Base-by-base conservation (phyloP, 2,329 filamentous ascomycete genomes). In the Neoascochyta sp. region DNA sequence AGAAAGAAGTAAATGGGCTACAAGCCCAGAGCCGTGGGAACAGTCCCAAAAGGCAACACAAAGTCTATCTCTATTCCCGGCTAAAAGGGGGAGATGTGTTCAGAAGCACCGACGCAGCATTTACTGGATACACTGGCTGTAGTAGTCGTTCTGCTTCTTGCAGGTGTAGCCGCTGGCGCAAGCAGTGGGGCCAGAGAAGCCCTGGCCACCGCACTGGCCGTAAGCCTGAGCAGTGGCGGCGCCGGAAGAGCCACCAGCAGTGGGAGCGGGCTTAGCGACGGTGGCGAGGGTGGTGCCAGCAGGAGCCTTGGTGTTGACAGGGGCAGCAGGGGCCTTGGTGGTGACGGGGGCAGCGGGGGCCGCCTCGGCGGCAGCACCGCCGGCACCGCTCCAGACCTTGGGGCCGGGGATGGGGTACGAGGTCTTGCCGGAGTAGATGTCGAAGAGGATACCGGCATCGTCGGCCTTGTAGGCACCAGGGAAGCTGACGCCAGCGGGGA, bases 61-160 rank as follows among this genome's bases (percentile, higher is more conserved):
- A n/a, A n/a, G n/a, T n/a, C n/a, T n/a, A n/a, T n/a, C n/a, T n/a
- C n/a, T n/a, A n/a, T n/a, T n/a, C n/a, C n/a, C n/a, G n/a, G n/a
- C n/a, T n/a, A n/a, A n/a, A n/a, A n/a, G n/a, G n/a, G n/a, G n/a
- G n/a, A n/a, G n/a, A n/a, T n/a, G n/a, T n/a, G n/a, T n/a, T n/a
- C n/a, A n/a, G n/a, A n/a, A n/a, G n/a, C n/a, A n/a, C n/a, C n/a
- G n/a, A n/a, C n/a, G n/a, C n/a, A n/a, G n/a, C n/a, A n/a, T n/a
- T n/a, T n/a, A n/a, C n/a, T n/a, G n/a, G n/a, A n/a, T n/a, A n/a
- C 70, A 72, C 59, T 73, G 69, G 16, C 47, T 64, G 58, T 72
- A 73, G 48, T 65, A 73, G 6, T 58, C 48, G 55, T 71, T 72
- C 32, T 45, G 47, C 14, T 50, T 45, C 18, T 52, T 52, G 54